Evolutionary conservation across 495 filamentous ascomycete species (phyloP).

Genomic region (Penicillium samsonianum): DNA sequence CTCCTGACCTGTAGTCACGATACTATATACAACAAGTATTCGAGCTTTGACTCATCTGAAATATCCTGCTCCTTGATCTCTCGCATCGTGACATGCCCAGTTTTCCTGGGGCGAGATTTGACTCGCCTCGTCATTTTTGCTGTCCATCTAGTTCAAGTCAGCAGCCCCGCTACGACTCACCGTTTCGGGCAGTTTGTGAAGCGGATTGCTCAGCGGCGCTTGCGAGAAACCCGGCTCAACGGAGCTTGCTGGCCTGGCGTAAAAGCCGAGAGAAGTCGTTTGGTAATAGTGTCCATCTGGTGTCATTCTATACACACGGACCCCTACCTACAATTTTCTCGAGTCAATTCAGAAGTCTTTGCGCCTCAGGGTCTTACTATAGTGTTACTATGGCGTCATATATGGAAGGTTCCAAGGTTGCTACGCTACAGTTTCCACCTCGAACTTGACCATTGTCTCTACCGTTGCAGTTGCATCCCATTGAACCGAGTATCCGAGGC

Average conservation of each 20-base stretch:
- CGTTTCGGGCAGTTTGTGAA: conserved; percentile 2
- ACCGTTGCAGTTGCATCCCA: conserved; percentile 36
- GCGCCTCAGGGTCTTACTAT: no score
- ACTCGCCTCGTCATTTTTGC: not conserved
- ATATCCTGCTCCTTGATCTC: not conserved
- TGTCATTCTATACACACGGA: not conserved
- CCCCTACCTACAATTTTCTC: not conserved
- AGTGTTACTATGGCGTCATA: conserved; percentile 21
- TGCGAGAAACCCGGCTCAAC: not conserved
- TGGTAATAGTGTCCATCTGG: not conserved
- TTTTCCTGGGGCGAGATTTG: not conserved
- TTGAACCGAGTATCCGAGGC: not conserved
- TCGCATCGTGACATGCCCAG: not conserved
- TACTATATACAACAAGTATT: no score
- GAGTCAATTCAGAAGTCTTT: not conserved
- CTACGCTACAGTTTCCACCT: conserved; percentile 25
- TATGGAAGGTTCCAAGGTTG: not conserved
- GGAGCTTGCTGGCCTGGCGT: not conserved
- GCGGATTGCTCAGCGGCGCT: not conserved
- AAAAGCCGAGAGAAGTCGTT: not conserved
- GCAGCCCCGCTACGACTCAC: conserved; percentile 1
- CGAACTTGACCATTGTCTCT: conserved; percentile 28
- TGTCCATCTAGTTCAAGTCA: not conserved
- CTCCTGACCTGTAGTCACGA: no score
- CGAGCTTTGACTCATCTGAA: conserved; percentile 17